Percentiles rank a stretch among this genome's conserved stretches.
phyloP scores from a whole-genome alignment of 345 rosid species.

The Euclidium syriacum region DNA sequence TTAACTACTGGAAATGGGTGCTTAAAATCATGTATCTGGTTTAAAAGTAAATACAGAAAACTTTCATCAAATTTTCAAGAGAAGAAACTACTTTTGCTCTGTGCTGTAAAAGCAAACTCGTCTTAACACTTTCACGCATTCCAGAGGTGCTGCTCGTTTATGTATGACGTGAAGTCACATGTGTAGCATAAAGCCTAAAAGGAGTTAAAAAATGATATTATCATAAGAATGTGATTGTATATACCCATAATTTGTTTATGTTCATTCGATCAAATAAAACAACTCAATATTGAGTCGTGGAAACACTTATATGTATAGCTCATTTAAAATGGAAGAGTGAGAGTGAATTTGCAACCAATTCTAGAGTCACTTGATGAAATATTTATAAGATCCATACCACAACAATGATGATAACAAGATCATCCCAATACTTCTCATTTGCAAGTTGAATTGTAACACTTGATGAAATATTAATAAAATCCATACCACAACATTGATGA shows the following conservation, averaged over 20 bases:
- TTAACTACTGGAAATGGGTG: too few relatives aligned
- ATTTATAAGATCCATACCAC: conserved; percentile 55
- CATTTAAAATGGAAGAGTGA: background rate
- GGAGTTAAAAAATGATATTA: background rate
- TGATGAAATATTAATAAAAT: background rate
- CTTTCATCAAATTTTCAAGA: conserved; percentile 10
- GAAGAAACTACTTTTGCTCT: conserved; percentile 69
- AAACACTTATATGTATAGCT: background rate
- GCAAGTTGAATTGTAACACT: conserved; percentile 79
- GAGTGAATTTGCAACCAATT: background rate
- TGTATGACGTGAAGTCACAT: conserved; percentile 93
- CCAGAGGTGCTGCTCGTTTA: conserved; percentile 97
- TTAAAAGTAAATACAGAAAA: background rate
- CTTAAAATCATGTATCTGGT: too few relatives aligned
- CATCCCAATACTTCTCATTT: conserved; percentile 96
- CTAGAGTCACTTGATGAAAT: background rate
- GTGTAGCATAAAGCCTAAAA: conserved; percentile 30
- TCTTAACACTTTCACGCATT: conserved; percentile 94
- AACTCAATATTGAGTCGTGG: background rate
- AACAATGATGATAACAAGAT: conserved; percentile 88
- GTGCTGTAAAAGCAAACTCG: conserved; percentile 91
- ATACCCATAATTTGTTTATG: background rate
- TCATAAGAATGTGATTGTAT: background rate
- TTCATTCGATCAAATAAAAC: background rate
- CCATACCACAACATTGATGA: conserved; percentile 91